Evolutionary conservation across 2,329 filamentous ascomycete species (phyloP).

Genomic region (Scytalidium lignicola): DNA sequence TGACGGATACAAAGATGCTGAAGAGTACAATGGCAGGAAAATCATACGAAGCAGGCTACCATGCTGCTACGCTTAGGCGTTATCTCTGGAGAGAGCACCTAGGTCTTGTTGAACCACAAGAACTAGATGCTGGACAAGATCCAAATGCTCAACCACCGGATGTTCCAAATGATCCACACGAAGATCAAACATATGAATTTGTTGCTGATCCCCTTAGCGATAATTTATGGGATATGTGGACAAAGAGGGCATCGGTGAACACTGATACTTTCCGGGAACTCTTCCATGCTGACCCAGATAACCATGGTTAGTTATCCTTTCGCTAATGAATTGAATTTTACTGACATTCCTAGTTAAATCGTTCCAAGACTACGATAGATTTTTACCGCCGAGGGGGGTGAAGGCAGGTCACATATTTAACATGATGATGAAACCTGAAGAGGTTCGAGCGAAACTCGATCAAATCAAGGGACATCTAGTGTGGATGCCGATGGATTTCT

Average conservation of each 20-base stretch:
- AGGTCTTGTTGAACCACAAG: slow-evolving; percentile 71
- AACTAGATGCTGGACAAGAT: slow-evolving; percentile 61
- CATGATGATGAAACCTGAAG: slow-evolving; percentile 64
- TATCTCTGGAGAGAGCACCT: slow-evolving; percentile 90
- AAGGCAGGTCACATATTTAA: slow-evolving; percentile 87
- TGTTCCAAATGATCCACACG: slow-evolving; percentile 60
- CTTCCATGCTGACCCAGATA: slow-evolving; percentile 85
- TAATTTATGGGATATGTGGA: slow-evolving; percentile 66
- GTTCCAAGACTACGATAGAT: slow-evolving; percentile 84
- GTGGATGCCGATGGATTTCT: slow-evolving; percentile 89
- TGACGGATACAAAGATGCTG: slow-evolving; percentile 74
- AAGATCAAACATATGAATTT: slow-evolving; percentile 57
- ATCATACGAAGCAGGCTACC: slow-evolving; percentile 71
- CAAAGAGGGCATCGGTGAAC: slow-evolving; percentile 60
- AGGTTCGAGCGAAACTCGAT: slow-evolving; percentile 71
- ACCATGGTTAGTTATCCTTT: slow-evolving; percentile 54
- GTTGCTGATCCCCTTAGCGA: slow-evolving; percentile 69
- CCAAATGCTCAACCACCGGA: slow-evolving; percentile 70
- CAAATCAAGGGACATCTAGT: slow-evolving; percentile 84
- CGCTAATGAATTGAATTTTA: slow-evolving; percentile 3
- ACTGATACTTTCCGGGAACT: slow-evolving; percentile 72
- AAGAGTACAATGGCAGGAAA: slow-evolving; percentile 73
- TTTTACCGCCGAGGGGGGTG: slow-evolving; percentile 62
- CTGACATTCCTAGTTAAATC: slow-evolving; percentile 58
- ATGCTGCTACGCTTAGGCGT: slow-evolving; percentile 73